Percentiles rank a stretch among this genome's conserved stretches.
These are phyloP conservation scores for Aureobasidium sp. DNA, from an alignment of 2,329 filamentous ascomycete genomes.

Conservation along the genomic window DNA sequence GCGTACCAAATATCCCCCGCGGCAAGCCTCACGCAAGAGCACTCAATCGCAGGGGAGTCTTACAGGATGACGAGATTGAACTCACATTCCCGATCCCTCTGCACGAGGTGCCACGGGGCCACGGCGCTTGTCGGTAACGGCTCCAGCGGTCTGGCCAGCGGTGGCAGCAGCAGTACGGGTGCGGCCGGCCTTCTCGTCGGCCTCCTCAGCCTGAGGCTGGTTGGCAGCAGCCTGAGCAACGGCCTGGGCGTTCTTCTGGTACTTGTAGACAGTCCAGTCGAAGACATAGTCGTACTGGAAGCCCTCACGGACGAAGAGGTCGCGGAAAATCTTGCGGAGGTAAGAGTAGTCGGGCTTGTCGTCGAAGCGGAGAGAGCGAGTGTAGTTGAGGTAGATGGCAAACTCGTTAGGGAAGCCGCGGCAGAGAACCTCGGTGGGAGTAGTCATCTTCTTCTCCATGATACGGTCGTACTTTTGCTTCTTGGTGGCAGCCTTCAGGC, in stretches of 20 bases:
- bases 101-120: slow-evolving; percentile 70
- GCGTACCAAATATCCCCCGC: slow-evolving; percentile 52
- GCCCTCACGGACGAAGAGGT: slow-evolving; percentile 95
- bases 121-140: slow-evolving; percentile 58
- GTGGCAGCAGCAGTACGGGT: slow-evolving; percentile 50
- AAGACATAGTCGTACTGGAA: slow-evolving; percentile 99
- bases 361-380: slow-evolving; percentile 94
- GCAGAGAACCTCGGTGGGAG: slow-evolving; percentile 95
- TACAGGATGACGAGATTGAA: slow-evolving; percentile 61
- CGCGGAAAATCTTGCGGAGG: slow-evolving; percentile 99
- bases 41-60: slow-evolving; percentile 72
- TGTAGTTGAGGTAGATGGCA: slow-evolving; percentile 99
- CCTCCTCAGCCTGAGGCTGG: slow-evolving; percentile 58
- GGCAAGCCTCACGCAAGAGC: slow-evolving; percentile 67
- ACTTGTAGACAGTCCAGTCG: slow-evolving; percentile 99
- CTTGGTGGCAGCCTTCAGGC: slow-evolving; percentile 95
- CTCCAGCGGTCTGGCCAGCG: slow-evolving; percentile 51
- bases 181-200: slow-evolving; percentile 68
- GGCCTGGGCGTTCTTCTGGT: slow-evolving; percentile 97
- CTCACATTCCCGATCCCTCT: slow-evolving; percentile 96
- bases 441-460: slow-evolving; percentile 99
- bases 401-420: slow-evolving; percentile 99
- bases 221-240: slow-evolving; percentile 74
- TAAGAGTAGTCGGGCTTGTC: slow-evolving; percentile 99
- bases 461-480: slow-evolving; percentile 99